A percentile compares a stretch with the other conserved stretches of the same genome.
phyloP scores from a whole-genome alignment of 495 filamentous ascomycete genomes.

The Annulohypoxylon stygium region DNA sequence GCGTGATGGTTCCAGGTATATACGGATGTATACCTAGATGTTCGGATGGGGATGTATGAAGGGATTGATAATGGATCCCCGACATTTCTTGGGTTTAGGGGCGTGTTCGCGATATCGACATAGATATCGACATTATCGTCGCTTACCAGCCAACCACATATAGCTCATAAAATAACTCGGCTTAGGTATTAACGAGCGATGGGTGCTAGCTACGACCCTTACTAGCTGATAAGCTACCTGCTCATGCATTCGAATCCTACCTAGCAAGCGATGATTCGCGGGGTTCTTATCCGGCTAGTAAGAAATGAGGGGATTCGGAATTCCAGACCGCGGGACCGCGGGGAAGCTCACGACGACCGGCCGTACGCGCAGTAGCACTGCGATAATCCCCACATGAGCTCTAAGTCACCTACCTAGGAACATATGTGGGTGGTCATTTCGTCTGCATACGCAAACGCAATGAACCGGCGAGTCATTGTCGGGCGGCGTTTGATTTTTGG shows the following conservation, averaged over 20 bases:
- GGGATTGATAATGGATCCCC: not conserved
- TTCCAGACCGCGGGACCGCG: constrained; percentile 23
- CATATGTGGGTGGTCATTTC: not conserved
- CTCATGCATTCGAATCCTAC: not conserved
- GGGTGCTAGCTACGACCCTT: not conserved
- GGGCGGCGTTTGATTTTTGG: constrained; percentile 16
- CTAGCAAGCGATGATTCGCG: not conserved
- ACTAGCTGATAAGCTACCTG: constrained; percentile 12
- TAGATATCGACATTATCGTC: constrained; percentile 5
- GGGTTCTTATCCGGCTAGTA: constrained; percentile 24
- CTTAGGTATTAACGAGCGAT: not conserved
- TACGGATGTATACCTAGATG: not conserved
- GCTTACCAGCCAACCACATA: constrained; percentile 24
- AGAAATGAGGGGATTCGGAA: constrained; percentile 24
- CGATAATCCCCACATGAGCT: not conserved
- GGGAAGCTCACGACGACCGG: constrained; percentile 7
- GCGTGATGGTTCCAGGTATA: constrained; percentile 3
- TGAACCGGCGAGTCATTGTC: constrained; percentile 19
- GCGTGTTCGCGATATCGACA: constrained; percentile 8
- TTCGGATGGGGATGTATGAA: not conserved
- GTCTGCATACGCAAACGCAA: not conserved
- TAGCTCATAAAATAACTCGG: constrained; percentile 32
- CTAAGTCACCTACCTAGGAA: not conserved
- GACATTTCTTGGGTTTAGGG: not conserved
- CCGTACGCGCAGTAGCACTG: constrained; percentile 4